Base-by-base conservation (phyloP, 768 basidiomycete genomes). In the Leucocoprinus sp. region DNA sequence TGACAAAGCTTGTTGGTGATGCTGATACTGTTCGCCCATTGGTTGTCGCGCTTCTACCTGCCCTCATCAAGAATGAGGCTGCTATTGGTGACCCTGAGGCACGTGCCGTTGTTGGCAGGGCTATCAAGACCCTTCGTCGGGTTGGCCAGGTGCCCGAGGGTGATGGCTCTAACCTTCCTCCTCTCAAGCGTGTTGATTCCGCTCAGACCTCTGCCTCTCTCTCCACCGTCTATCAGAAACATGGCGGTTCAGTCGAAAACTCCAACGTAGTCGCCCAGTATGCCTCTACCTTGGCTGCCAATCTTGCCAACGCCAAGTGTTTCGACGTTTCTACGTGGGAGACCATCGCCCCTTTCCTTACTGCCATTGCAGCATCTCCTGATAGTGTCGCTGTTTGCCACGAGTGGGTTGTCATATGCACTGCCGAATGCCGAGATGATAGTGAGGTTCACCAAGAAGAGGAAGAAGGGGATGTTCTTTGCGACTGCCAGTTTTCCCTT, bases 61-160 rank as follows among this genome's bases (percentile, higher is more conserved):
- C 89, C 55, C 76, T 97, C 46, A 78, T 97, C 74, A 98, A 98
- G 81, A 84, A 95, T 53, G 88, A 95, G 75, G 76, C 78, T 50
- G 78, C 85, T 59, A 91, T 98, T 49, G 93, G 90, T 70, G 96
- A 99, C 68, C 96, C 96, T 45, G 96, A 99, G 66, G 96, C 96
- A 37, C 96, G 96, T 67, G 75, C 82, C 48, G 86, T 98, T 54
- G 81, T 93, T 56, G 80, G 76, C 64, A 84, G 82, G 61, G 95
- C 96, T 49, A 96, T 99, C 63, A 78, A 78, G 33, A 99, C 96
- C 55, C 87, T 99, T 59, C 93, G 95, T 60, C 83, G 93, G 65
- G 85, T 96, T 53, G 93, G 90, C 55, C 78, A 98, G 63, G 82
- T 97, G 53, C 90, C 93, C 46, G 63, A 54, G 22, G 74, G 76